Evolutionary conservation across 495 filamentous ascomycete genomes (phyloP).

Genomic region (Parathielavia appendiculata): DNA sequence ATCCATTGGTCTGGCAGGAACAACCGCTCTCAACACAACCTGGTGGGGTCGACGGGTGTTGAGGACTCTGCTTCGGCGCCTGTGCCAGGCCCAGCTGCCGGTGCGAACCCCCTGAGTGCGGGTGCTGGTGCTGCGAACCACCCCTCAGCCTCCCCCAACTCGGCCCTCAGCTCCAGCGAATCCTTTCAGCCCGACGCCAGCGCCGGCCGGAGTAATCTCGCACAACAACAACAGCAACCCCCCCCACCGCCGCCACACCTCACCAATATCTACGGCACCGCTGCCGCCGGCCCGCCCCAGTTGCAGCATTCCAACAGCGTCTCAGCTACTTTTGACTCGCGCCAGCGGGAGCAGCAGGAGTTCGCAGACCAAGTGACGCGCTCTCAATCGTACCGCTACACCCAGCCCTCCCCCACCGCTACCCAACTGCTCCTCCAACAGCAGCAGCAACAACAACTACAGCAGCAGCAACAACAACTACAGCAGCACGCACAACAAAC

Average conservation of each 20-base stretch:
- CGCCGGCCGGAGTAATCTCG: slow-evolving; percentile 14
- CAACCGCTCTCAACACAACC: slow-evolving; percentile 48
- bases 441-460: slow-evolving; percentile 31
- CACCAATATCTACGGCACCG: slow-evolving; percentile 31
- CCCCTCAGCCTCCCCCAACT: slow-evolving; percentile 43
- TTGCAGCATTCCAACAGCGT: slow-evolving; percentile 37
- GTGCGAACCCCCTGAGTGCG: slow-evolving; percentile 26
- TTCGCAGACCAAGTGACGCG: slow-evolving; percentile 32
- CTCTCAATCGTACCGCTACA: slow-evolving; percentile 35
- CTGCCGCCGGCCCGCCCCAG: slow-evolving; percentile 24
- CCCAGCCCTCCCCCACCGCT: slow-evolving; percentile 28
- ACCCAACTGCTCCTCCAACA: slow-evolving; percentile 27
- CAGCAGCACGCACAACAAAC: slow-evolving; percentile 28
- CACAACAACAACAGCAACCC: slow-evolving; percentile 11
- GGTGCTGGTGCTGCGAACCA: slow-evolving; percentile 33
- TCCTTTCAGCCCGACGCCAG: slow-evolving; percentile 39
- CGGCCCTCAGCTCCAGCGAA: slow-evolving; percentile 44
- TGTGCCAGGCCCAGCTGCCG: slow-evolving; percentile 25
- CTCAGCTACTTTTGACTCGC: slow-evolving; percentile 26
- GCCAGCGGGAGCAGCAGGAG: slow-evolving; percentile 26
- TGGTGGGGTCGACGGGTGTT: slow-evolving; percentile 37
- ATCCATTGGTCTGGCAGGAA: slow-evolving; percentile 44
- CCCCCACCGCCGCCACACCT: slow-evolving; percentile 30
- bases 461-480: slow-evolving; percentile 32
- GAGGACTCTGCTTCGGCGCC: slow-evolving; percentile 26